Evolutionary conservation across 768 basidiomycete species (phyloP).

Genomic region (Tulasnella sp.): DNA sequence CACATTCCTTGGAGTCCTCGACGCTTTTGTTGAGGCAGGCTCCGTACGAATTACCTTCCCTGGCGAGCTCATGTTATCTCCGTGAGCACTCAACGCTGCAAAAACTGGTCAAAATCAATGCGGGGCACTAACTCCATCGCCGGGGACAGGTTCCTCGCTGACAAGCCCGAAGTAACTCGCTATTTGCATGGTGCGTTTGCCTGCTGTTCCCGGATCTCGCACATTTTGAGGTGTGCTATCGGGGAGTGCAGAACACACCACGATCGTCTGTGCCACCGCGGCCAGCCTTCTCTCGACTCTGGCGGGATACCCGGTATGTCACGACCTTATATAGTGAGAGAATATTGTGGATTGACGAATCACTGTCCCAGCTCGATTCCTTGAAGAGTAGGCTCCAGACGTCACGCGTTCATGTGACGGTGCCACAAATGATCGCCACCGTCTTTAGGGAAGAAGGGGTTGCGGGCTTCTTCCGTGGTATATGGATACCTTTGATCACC

Average conservation of each 20-base stretch:
- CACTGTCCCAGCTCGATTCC: conserved; percentile 61
- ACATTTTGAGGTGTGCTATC: neutral
- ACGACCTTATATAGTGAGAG: neutral
- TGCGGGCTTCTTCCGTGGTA: conserved; percentile 77
- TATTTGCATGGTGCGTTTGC: conserved; percentile 2
- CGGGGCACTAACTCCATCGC: neutral
- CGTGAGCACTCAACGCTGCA: neutral
- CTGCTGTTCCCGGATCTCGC: neutral
- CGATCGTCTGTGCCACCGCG: conserved; percentile 78
- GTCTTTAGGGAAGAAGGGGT: conserved; percentile 29
- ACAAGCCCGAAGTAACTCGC: conserved; percentile 6
- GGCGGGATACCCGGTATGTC: conserved; percentile 69
- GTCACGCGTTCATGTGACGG: conserved; percentile 57
- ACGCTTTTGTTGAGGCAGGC: neutral
- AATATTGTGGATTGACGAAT: conserved; percentile 3
- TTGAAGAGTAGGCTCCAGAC: conserved; percentile 90
- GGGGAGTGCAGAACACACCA: conserved; percentile 52
- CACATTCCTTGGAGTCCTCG: neutral
- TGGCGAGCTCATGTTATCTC: conserved; percentile 1
- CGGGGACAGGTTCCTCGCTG: conserved; percentile 5
- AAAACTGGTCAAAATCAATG: neutral
- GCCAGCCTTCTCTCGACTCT: conserved; percentile 89
- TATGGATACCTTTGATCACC: conserved; percentile 87
- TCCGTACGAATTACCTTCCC: neutral
- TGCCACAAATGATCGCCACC: conserved; percentile 39